These are phyloP conservation scores for Hibiscus trionum DNA, from an alignment of 345 rosid species.

Conservation along the genomic window DNA sequence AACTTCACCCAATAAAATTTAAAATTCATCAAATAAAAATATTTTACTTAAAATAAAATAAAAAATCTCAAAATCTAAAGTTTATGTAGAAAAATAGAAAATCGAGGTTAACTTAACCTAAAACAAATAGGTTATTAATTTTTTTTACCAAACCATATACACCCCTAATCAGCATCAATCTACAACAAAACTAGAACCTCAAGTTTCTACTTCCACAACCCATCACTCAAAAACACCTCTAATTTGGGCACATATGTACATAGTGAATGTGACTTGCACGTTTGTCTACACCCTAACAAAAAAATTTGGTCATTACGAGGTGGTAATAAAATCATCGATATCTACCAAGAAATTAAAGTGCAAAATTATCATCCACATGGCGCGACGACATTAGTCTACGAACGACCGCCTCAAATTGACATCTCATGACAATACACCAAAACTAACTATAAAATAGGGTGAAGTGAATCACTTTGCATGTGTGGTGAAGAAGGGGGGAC, in stretches of 20 bases:
- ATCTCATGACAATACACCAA: slow-evolving; percentile 31
- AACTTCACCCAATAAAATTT: too few species aligned
- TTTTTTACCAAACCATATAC: too few species aligned
- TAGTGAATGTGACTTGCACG: too few species aligned
- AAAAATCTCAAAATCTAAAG: too few species aligned
- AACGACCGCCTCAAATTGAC: slow-evolving; percentile 70
- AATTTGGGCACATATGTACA: neutral
- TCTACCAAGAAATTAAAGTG: slow-evolving; percentile 25
- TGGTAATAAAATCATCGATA: neutral
- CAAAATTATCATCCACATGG: slow-evolving; percentile 65
- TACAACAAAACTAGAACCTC: neutral
- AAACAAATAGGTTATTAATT: too few species aligned
- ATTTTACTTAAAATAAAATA: too few species aligned
- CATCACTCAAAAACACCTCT: neutral
- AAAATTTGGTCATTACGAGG: neutral
- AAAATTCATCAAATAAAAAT: too few species aligned
- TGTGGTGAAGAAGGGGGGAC: slow-evolving; percentile 30
- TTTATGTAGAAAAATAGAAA: too few species aligned
- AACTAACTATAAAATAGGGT: slow-evolving; percentile 36
- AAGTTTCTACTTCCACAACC: neutral
- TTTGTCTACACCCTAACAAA: neutral
- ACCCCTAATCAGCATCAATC: too few species aligned
- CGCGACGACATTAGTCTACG: slow-evolving; percentile 27
- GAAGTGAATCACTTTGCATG: slow-evolving; percentile 20
- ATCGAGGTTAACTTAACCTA: too few species aligned